Percentiles rank a stretch among this genome's conserved stretches.
These are phyloP conservation scores for Myriosclerotinia scirpicola DNA, from an alignment of 2,329 filamentous ascomycete species.

Conservation along the genomic window DNA sequence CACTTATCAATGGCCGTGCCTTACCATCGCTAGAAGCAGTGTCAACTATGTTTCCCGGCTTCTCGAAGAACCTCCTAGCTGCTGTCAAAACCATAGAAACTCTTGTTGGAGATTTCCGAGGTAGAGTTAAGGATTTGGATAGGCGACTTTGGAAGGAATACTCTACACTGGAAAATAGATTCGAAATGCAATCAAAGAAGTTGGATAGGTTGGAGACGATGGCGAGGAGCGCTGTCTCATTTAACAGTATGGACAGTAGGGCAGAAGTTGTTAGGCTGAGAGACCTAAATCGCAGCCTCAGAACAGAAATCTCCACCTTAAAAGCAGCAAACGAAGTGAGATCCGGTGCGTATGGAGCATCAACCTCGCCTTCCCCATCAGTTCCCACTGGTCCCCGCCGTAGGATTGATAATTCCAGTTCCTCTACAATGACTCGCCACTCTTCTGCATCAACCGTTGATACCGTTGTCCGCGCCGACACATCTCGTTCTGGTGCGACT, in stretches of 20 bases:
- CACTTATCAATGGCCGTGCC: conserved; percentile 80
- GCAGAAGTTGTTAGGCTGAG: conserved; percentile 61
- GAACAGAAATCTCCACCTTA: conserved; percentile 68
- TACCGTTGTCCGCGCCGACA: conserved; percentile 33
- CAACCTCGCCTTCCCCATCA: conserved; percentile 41
- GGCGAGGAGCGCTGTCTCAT: conserved; percentile 64
- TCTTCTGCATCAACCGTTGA: conserved; percentile 48
- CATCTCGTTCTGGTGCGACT: conserved; percentile 20
- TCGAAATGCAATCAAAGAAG: conserved; percentile 78
- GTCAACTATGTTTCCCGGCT: conserved; percentile 79
- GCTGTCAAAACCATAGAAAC: conserved; percentile 86
- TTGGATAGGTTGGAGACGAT: conserved; percentile 83
- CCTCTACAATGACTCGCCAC: conserved; percentile 53
- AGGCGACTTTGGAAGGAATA: conserved; percentile 90
- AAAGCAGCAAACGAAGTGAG: conserved; percentile 52
- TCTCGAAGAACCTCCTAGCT: conserved; percentile 83
- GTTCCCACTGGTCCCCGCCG: conserved; percentile 41
- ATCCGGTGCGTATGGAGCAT: conserved; percentile 41
- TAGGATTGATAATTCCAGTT: conserved; percentile 31
- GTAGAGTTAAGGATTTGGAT: conserved; percentile 81
- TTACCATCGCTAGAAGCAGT: conserved; percentile 84
- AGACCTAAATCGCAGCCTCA: conserved; percentile 61
- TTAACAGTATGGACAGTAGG: conserved; percentile 27
- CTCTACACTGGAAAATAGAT: conserved; percentile 75
- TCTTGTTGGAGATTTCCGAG: conserved; percentile 74